Evolutionary conservation across 148 eudicot species (phyloP), one percentile per base, ranked within the genome.

Genomic region (Rhododendron kiyosumense): DNA sequence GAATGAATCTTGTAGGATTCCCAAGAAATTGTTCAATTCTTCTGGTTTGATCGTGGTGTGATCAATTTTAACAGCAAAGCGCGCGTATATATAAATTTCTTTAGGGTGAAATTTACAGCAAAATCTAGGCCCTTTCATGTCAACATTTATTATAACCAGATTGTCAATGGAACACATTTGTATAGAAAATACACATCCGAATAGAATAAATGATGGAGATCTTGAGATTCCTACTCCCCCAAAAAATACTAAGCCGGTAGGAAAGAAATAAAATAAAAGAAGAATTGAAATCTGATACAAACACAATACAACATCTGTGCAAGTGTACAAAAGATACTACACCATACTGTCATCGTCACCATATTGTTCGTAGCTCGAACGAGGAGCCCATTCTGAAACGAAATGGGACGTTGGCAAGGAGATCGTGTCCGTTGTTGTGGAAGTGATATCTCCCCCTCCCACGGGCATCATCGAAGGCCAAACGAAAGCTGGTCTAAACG

Each of bases 361-460:
- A 46, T 82, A 24, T 22, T 69, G 76, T 9, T 86, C 46, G 36
- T 83, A 59, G 84, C 51, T 81, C 17, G 89, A 81, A 49, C 85
- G 82, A 0, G 88, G 85, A 81, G 86, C 87, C 88, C 87, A 86
- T 28, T 57, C 91, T 14, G 91, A 86, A 11, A 36, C 84, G 26
- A 57, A 84, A 38, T 86, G 86, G 1, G 88, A 87, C 3, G 86
- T 87, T 1, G 88, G 73, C 4, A 88, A 1, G 7, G 90, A 86
- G 24, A 75, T n/a, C 0, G 93, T 90, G 26, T 81, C 84, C 9
- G 51, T 32, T 43, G 83, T 81, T 85, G 89, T 89, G 26, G 86
- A 80, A 38, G 85, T 86, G 17, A 77, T 24, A 69, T 85, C 89
- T 32, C 87, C 95, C 1, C 71, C 85, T 54, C 77, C 90, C 20